A percentile compares a stretch with the other conserved stretches of the same genome.
These are phyloP conservation scores for Tulasnella sp. DNA, from an alignment of 768 basidiomycete genomes.

Conservation along the genomic window DNA sequence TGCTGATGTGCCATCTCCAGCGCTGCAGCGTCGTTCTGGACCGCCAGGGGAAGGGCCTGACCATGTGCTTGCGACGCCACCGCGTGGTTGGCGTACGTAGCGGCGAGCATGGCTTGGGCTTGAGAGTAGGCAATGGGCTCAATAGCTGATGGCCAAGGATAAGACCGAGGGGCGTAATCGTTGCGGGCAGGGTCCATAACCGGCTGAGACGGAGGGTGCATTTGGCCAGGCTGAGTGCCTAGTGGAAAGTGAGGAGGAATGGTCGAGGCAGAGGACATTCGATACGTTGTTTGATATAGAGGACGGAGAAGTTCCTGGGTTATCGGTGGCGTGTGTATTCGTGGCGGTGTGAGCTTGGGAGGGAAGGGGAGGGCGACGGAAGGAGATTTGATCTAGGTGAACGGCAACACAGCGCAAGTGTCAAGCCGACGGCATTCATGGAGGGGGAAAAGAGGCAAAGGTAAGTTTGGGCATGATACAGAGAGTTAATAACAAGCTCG, in stretches of 20 bases:
- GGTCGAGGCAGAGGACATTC: neutral
- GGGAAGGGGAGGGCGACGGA: neutral
- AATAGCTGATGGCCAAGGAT: constrained; percentile 28
- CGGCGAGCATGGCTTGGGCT: neutral
- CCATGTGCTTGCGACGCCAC: neutral
- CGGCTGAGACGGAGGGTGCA: neutral
- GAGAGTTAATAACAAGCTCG: neutral
- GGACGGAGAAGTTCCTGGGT: neutral
- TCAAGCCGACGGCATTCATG: neutral
- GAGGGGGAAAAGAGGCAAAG: neutral
- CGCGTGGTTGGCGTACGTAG: neutral
- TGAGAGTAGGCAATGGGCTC: neutral
- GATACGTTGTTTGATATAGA: neutral
- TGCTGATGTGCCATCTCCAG: neutral
- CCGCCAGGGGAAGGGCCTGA: neutral
- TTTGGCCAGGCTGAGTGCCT: neutral
- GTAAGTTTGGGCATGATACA: no score
- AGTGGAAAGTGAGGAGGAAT: neutral
- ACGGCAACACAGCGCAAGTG: neutral
- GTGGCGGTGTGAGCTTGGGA: neutral
- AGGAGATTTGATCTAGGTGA: neutral
- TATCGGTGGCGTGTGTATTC: neutral
- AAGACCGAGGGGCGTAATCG: neutral
- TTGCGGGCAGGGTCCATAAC: neutral
- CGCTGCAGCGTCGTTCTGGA: neutral